phyloP scores from a whole-genome alignment of 139 green algal genomes.

The Volvox reticuliferus region DNA sequence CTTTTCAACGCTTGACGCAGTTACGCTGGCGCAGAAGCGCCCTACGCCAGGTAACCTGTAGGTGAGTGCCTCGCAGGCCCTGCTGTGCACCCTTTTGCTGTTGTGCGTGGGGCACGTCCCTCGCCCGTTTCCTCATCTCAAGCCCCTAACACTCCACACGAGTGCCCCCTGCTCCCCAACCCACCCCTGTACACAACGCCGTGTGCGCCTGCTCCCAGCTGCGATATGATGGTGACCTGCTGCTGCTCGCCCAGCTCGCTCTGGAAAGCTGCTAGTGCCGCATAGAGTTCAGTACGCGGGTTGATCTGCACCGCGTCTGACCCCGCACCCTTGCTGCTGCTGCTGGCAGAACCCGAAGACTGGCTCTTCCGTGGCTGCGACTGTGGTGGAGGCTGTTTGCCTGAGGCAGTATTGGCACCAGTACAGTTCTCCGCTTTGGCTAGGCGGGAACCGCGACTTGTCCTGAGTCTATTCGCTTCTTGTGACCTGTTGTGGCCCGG shows the following conservation, averaged over 20 bases:
- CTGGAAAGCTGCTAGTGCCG: conserved; percentile 31
- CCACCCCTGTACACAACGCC: conserved; percentile 41
- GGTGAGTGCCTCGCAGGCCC: too few species aligned
- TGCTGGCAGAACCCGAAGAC: neutral
- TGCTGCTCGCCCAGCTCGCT: conserved; percentile 35
- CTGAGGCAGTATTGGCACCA: neutral
- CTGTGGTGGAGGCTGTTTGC: neutral
- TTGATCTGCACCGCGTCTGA: neutral
- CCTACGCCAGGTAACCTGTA: too few species aligned
- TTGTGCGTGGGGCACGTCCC: too few species aligned
- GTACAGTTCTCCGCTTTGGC: neutral
- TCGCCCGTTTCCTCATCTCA: too few species aligned
- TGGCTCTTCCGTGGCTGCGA: neutral
- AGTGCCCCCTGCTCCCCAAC: neutral
- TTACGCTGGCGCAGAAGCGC: too few species aligned
- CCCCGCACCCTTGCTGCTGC: neutral
- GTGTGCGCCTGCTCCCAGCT: conserved; percentile 33
- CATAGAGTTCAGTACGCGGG: conserved; percentile 35
- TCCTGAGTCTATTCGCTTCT: too few species aligned
- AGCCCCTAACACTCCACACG: too few species aligned
- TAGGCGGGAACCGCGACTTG: too few species aligned
- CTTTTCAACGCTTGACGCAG: too few species aligned
- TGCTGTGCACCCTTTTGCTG: too few species aligned
- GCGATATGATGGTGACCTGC: conserved; percentile 22
- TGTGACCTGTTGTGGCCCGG: neutral